A percentile compares a stretch with the other conserved stretches of the same genome.
Conservation (phyloP, 2,329 filamentous ascomycete genomes). For the Arachnomyces sp. region DNA sequence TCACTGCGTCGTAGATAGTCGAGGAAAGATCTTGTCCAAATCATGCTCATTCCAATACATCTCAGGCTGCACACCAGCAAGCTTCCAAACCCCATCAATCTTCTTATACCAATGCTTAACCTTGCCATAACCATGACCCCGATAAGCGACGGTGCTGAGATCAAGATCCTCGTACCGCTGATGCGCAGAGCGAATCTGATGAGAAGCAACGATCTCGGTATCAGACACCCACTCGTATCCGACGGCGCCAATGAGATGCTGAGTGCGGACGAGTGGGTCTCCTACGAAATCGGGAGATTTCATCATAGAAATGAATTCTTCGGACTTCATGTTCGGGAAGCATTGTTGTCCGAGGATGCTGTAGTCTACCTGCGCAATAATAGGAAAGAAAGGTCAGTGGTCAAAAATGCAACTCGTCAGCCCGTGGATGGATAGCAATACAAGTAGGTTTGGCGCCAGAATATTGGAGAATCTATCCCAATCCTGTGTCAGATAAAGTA, state of each 20-base stretch:
- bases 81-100: conserved; percentile 24
- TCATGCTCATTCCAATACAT: conserved; percentile 23
- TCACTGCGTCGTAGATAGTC: no score
- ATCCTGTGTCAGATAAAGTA: neutral
- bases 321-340: neutral
- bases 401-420: neutral
- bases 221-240: conserved; percentile 19
- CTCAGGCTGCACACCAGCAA: conserved; percentile 20
- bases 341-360: no score
- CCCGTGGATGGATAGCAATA: neutral
- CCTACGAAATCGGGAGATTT: conserved; percentile 11
- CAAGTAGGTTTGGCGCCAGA: conserved; percentile 6
- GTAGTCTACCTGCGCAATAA: no score
- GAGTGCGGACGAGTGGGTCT: conserved; percentile 11
- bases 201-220: conserved; percentile 19
- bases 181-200: conserved; percentile 45
- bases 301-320: conserved; percentile 10
- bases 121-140: conserved; percentile 47
- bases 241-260: conserved; percentile 14
- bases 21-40: conserved; percentile 6
- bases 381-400: neutral
- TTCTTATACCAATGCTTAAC: conserved; percentile 23
- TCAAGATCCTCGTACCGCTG: conserved; percentile 48
- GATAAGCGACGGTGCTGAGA: conserved; percentile 41
- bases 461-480: conserved; percentile 6